Evolutionary conservation across 345 rosid species (phyloP).

Genomic region (Carallia pectinifolia): DNA sequence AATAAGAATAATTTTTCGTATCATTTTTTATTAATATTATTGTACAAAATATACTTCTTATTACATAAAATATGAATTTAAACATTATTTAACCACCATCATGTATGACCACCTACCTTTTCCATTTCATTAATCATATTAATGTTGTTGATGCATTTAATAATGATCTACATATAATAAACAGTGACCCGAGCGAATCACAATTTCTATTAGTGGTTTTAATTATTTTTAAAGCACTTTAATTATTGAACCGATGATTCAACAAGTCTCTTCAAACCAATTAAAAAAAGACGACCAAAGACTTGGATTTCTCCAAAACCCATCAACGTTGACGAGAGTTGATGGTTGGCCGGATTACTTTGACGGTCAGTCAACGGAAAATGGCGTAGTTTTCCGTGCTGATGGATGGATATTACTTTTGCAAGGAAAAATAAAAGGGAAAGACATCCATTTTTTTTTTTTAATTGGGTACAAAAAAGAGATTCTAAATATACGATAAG

Average conservation of each 20-base stretch:
- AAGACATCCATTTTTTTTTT: neutral
- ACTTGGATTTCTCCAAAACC: constrained; percentile 4
- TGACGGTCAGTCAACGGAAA: constrained; percentile 32
- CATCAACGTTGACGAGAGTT: constrained; percentile 37
- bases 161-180: neutral
- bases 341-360: constrained; percentile 8
- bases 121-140: too few relatives aligned
- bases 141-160: neutral
- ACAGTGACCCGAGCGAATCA: neutral
- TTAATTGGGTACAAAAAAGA: too few relatives aligned
- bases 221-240: neutral
- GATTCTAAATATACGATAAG: constrained; percentile 9
- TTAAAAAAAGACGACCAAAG: neutral
- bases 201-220: neutral
- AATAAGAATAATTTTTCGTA: too few relatives aligned
- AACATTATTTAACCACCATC: too few relatives aligned
- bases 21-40: too few relatives aligned
- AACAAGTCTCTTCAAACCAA: too few relatives aligned
- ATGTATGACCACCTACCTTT: too few relatives aligned
- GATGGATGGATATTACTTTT: neutral
- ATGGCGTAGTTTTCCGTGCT: constrained; percentile 31
- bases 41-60: too few relatives aligned
- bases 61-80: too few relatives aligned
- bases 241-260: too few relatives aligned
- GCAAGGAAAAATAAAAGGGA: neutral